A percentile compares a stretch with the other conserved stretches of the same genome.
Conservation (phyloP, 2,329 filamentous ascomycete species). For the Paracamarosporium sp. region DNA sequence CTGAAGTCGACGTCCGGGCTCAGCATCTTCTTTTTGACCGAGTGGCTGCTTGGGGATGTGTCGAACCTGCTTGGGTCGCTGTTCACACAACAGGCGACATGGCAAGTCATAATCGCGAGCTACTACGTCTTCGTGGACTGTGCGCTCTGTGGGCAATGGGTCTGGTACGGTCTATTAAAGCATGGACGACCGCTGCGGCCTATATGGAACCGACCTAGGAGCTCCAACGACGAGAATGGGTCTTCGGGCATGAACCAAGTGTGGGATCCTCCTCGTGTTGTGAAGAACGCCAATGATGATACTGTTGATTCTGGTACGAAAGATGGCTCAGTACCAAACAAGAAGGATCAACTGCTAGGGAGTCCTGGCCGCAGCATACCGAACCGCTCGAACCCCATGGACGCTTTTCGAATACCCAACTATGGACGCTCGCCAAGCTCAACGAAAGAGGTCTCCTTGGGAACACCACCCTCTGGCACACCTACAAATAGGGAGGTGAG, state of each 20-base stretch:
- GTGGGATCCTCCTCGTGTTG: slow-evolving; percentile 26
- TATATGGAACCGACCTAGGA: slow-evolving; percentile 36
- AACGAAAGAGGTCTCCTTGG: slow-evolving; percentile 33
- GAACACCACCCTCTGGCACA: slow-evolving; percentile 19
- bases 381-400: slow-evolving; percentile 37
- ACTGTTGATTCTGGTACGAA: not conserved
- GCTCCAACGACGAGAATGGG: slow-evolving; percentile 25
- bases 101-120: slow-evolving; percentile 69
- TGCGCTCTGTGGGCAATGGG: slow-evolving; percentile 67
- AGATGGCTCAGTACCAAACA: slow-evolving; percentile 10
- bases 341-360: slow-evolving; percentile 14
- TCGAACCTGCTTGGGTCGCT: slow-evolving; percentile 69
- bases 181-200: slow-evolving; percentile 54
- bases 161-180: slow-evolving; percentile 69
- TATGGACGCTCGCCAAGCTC: slow-evolving; percentile 41
- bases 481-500: slow-evolving; percentile 37
- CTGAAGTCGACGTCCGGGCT: slow-evolving; percentile 69
- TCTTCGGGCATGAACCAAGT: slow-evolving; percentile 38
- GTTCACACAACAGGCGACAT: slow-evolving; percentile 68
- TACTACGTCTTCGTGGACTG: slow-evolving; percentile 73
- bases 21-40: slow-evolving; percentile 69
- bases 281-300: slow-evolving; percentile 14
- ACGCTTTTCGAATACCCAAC: slow-evolving; percentile 46
- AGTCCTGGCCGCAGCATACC: slow-evolving; percentile 29
- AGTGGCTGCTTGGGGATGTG: slow-evolving; percentile 70